Evolutionary conservation across 208 protist species (phyloP).

Genomic region (Angomonas desouzai): DNA sequence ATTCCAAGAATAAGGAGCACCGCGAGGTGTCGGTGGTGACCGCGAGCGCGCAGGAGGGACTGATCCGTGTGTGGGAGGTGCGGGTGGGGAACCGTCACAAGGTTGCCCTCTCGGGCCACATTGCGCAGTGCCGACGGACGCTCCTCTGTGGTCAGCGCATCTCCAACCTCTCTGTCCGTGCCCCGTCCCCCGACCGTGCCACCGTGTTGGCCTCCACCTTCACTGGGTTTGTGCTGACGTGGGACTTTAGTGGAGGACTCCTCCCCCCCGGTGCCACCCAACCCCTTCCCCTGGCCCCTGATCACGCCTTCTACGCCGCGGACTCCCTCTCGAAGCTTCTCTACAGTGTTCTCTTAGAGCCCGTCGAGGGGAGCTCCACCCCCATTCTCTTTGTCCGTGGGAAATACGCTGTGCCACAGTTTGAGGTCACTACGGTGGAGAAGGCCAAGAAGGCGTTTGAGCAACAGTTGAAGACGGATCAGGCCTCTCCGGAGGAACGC

Average conservation of each 20-base stretch:
- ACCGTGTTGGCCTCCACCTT: conserved; percentile 11
- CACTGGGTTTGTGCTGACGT: conserved; percentile 19
- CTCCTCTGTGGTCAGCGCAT: conserved; percentile 81
- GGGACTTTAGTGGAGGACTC: neutral
- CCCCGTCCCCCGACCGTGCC: conserved; percentile 8
- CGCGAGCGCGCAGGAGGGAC: conserved; percentile 60
- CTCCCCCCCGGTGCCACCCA: neutral
- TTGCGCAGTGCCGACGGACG: conserved; percentile 57
- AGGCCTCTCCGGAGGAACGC: conserved; percentile 11
- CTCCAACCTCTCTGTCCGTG: conserved; percentile 47
- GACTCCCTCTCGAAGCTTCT: neutral
- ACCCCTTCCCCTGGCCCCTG: neutral
- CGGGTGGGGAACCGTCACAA: conserved; percentile 6
- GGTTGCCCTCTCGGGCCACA: neutral
- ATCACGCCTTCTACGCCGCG: conserved; percentile 2
- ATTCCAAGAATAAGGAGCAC: neutral
- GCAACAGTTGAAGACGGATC: neutral
- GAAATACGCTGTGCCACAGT: neutral
- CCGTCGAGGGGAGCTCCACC: conserved; percentile 13
- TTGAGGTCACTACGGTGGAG: conserved; percentile 2
- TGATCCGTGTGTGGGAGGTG: conserved; percentile 76
- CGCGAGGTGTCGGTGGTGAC: conserved; percentile 43
- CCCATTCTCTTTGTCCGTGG: neutral
- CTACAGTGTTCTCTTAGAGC: neutral
- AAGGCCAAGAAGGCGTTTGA: neutral